Percentiles rank a stretch among this genome's conserved stretches.
Evolutionary conservation across 805 yeast species (phyloP).

Genomic region (Nakazawaea anatomiae): DNA sequence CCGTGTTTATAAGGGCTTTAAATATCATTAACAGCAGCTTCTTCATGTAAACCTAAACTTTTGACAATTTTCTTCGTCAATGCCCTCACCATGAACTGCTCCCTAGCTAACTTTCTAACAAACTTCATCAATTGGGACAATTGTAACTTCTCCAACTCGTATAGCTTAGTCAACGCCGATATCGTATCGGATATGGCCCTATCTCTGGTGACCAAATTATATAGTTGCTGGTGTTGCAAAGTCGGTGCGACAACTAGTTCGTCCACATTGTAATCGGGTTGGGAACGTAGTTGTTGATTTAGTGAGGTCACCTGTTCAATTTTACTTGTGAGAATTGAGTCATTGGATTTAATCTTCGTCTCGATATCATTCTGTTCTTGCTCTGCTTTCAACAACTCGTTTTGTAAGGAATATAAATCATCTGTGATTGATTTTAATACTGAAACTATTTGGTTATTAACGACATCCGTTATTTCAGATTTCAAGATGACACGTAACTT

Average conservation of each 20-base stretch:
- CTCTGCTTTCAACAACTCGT: constrained; percentile 14
- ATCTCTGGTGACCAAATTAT: constrained; percentile 58
- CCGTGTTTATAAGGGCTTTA: too few species aligned
- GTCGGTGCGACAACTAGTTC: constrained; percentile 45
- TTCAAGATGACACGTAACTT: constrained; percentile 6
- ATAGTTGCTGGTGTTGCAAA: constrained; percentile 52
- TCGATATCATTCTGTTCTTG: constrained; percentile 16
- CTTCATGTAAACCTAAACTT: background rate
- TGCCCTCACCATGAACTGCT: constrained; percentile 44
- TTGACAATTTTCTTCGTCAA: constrained; percentile 1
- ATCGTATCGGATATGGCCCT: constrained; percentile 68
- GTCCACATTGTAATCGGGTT: constrained; percentile 31
- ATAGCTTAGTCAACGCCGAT: constrained; percentile 18
- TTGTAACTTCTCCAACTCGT: constrained; percentile 50
- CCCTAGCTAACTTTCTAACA: constrained; percentile 52
- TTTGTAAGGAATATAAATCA: constrained; percentile 15
- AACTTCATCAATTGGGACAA: constrained; percentile 35
- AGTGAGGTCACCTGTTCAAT: constrained; percentile 10
- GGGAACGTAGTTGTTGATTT: constrained; percentile 23
- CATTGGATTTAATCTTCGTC: constrained; percentile 22
- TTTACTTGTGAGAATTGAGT: constrained; percentile 19
- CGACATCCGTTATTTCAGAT: constrained; percentile 8
- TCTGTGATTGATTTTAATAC: constrained; percentile 13
- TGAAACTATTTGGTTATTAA: constrained; percentile 8
- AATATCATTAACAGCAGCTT: background rate